Conservation (phyloP, 108 stramenopile genomes). For the Cyclotella sp. region DNA sequence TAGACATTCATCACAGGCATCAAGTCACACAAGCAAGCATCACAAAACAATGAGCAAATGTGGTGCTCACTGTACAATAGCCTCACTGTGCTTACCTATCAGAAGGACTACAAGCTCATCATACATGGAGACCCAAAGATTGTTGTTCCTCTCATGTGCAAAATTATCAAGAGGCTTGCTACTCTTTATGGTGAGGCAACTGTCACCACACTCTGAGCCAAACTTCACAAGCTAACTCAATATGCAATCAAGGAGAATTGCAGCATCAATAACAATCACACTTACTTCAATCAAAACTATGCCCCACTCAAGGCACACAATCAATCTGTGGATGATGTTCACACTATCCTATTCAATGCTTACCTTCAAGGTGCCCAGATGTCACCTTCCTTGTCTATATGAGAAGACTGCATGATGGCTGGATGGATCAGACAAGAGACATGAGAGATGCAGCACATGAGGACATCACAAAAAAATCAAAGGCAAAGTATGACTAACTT, state of each 20-base stretch:
- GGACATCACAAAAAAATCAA: neutral
- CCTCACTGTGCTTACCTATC: neutral
- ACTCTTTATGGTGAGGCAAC: neutral
- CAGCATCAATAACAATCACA: slow-evolving; percentile 1
- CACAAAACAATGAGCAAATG: slow-evolving; percentile 14
- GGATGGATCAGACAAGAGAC: too few species aligned
- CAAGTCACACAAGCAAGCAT: neutral
- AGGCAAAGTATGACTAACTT: neutral
- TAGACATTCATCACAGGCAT: too few species aligned
- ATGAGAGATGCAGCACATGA: neutral
- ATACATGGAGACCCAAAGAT: neutral
- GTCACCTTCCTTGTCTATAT: neutral
- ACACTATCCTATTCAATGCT: slow-evolving; percentile 3
- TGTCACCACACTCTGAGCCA: neutral
- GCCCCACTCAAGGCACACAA: neutral
- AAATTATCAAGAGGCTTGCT: slow-evolving; percentile 6
- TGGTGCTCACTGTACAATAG: neutral
- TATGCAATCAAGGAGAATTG: neutral
- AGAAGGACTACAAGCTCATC: neutral
- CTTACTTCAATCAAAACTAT: neutral
- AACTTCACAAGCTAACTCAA: neutral
- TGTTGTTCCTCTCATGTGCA: neutral
- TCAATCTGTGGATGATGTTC: neutral
- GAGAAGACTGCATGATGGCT: too few species aligned
- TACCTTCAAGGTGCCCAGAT: neutral